Conservation (phyloP, 768 basidiomycete genomes). For the Termitomyces sp. region DNA sequence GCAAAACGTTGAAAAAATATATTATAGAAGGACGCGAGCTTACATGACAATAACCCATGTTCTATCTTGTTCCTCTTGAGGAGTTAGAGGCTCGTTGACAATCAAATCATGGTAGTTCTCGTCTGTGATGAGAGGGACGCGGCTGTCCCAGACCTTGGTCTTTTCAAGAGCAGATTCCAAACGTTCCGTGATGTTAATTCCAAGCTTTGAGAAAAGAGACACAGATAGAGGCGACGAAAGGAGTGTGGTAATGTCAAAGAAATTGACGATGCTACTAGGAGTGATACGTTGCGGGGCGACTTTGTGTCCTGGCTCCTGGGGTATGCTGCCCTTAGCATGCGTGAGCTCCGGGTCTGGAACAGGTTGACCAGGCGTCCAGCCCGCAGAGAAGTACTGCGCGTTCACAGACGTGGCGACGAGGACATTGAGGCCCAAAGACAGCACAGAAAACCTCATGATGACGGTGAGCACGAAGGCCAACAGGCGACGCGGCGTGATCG, state of each 20-base stretch:
- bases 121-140: constrained; percentile 78
- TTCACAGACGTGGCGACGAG: constrained; percentile 31
- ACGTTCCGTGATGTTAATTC: constrained; percentile 67
- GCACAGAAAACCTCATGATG: constrained; percentile 45
- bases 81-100: constrained; percentile 58
- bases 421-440: constrained; percentile 28
- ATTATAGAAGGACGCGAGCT: constrained; percentile 3
- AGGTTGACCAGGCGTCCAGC: constrained; percentile 77
- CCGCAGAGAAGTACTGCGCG: constrained; percentile 75
- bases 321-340: constrained; percentile 13
- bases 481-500: not conserved
- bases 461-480: constrained; percentile 5
- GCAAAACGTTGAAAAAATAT: constrained; percentile 4
- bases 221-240: constrained; percentile 51
- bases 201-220: constrained; percentile 47
- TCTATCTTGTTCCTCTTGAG: constrained; percentile 59
- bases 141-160: constrained; percentile 54
- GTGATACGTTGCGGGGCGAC: constrained; percentile 14
- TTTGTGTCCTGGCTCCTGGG: constrained; percentile 12
- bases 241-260: constrained; percentile 33
- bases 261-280: constrained; percentile 17
- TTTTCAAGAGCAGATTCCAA: constrained; percentile 28
- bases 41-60: constrained; percentile 80
- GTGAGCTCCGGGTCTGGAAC: constrained; percentile 22
- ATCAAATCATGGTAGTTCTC: constrained; percentile 71